These are phyloP conservation scores for Infundibulicybe gibba DNA, from an alignment of 768 basidiomycete genomes.

Conservation along the genomic window DNA sequence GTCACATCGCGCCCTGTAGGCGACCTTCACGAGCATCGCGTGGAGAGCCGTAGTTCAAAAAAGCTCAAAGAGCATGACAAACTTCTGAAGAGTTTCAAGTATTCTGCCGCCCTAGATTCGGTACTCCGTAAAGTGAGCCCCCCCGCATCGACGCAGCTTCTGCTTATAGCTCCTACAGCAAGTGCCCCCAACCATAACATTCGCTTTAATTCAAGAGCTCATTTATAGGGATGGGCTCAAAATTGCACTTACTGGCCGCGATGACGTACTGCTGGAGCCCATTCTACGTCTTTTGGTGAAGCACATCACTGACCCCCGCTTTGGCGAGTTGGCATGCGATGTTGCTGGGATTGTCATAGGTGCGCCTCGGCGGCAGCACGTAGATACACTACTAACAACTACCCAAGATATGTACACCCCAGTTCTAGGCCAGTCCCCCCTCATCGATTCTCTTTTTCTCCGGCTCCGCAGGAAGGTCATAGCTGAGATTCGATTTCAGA, in stretches of 20 bases:
- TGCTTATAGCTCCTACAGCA: constrained; percentile 40
- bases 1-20: constrained; percentile 45
- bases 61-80: constrained; percentile 86
- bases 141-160: not conserved
- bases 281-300: constrained; percentile 83
- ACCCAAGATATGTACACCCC: constrained; percentile 83
- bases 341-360: constrained; percentile 81
- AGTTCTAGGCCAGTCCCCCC: constrained; percentile 90
- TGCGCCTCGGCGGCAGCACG: constrained; percentile 29
- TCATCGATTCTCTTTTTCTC: constrained; percentile 84
- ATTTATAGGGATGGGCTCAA: constrained; percentile 88
- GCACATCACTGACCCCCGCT: constrained; percentile 85
- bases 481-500: constrained; percentile 85
- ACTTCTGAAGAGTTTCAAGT: constrained; percentile 88
- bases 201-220: constrained; percentile 90
- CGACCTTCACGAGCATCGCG: constrained; percentile 72
- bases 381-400: constrained; percentile 6
- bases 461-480: constrained; percentile 81
- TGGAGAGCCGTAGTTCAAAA: constrained; percentile 68
- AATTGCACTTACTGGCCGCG: constrained; percentile 83
- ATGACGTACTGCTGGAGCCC: constrained; percentile 92
- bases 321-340: constrained; percentile 86
- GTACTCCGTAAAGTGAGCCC: constrained; percentile 74
- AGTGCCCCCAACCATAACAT: constrained; percentile 80
- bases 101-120: constrained; percentile 90